Base-by-base conservation (phyloP, 2,329 filamentous ascomycete genomes). In the Colletotrichum chrysophilum region DNA sequence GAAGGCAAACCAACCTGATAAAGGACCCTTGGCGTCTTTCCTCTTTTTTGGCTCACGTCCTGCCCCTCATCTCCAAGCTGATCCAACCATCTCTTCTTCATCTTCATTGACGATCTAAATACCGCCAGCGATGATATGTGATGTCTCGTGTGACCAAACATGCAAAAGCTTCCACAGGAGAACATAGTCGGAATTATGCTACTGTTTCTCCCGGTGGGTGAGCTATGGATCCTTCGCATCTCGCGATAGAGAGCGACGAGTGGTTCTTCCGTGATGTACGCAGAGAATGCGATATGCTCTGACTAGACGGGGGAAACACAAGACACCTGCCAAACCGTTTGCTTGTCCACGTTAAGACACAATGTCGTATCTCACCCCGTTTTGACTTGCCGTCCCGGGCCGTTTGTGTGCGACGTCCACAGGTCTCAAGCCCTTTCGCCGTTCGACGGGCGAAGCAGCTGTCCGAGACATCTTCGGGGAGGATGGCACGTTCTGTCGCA, bases 151-250 rank as follows among this genome's bases (percentile, higher is more conserved):
- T 24, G 43, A 24, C 43, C 10, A 21, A n/a, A 12, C 0, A 4
- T 48, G 36, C 38, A n/a, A n/a, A 6, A 21, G 3, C 18, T 7
- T 10, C 6, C n/a, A 13, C 6, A 5, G 8, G 3, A 43, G 3
- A 43, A 43, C 10, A 13, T 4, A 10, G n/a, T 13, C 12, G n/a
- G 3, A 48, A 48, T 13, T 7, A 4, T 21, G 1, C 43, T 1
- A 21, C 0, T 5, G 43, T n/a, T 4, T 2, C 2, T 21, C 10
- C 9, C 3, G 10, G 2, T 48, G 18, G 18, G 5, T 4, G 5
- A 5, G 10, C 5, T 12, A 12, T 12, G 5, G n/a, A 48, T 12
- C 0, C 43, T 48, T 48, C 10, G 10, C 10, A 21, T 48, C n/a
- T 21, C n/a, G 7, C 10, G 43, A 52, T 13, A 21, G 43, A 7